Evolutionary conservation across 108 stramenopile species (phyloP).

Genomic region (Cyclotella choctawhatcheeana): DNA sequence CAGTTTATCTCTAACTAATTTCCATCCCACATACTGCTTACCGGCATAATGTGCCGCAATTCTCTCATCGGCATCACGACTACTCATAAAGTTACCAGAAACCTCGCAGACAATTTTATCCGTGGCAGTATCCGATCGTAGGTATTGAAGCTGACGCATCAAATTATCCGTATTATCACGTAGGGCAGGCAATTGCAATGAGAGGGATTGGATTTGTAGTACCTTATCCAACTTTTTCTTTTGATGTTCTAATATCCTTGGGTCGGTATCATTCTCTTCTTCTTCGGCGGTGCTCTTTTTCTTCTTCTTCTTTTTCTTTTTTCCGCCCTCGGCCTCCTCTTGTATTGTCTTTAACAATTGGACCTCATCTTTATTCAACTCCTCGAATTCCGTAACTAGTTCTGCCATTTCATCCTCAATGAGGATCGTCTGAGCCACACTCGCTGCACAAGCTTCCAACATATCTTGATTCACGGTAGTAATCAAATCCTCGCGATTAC

Average conservation of each 20-base stretch:
- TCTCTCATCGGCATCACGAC: constrained; percentile 90
- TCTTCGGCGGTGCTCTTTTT: constrained; percentile 43
- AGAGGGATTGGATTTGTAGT: constrained; percentile 42
- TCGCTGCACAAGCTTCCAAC: constrained; percentile 60
- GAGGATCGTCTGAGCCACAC: constrained; percentile 59
- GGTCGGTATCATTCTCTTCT: constrained; percentile 31
- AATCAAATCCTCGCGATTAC: constrained; percentile 59
- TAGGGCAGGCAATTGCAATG: constrained; percentile 60
- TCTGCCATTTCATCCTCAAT: constrained; percentile 64
- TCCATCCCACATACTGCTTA: constrained; percentile 94
- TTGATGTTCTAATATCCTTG: constrained; percentile 50
- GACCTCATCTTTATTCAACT: constrained; percentile 51
- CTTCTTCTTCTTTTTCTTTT: constrained; percentile 27
- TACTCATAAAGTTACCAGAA: constrained; percentile 90
- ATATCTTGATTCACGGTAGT: constrained; percentile 49
- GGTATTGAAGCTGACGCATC: constrained; percentile 69
- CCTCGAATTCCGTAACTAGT: constrained; percentile 36
- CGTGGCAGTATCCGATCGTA: constrained; percentile 77
- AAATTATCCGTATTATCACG: constrained; percentile 71
- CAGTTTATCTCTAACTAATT: constrained; percentile 88
- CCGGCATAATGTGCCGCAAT: constrained; percentile 94
- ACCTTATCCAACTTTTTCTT: constrained; percentile 53
- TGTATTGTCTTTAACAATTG: constrained; percentile 32
- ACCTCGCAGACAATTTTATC: constrained; percentile 92
- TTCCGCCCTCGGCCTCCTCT: constrained; percentile 30